Evolutionary conservation across 805 yeast species (phyloP).

Genomic region (Barnettozyma botsteinii): DNA sequence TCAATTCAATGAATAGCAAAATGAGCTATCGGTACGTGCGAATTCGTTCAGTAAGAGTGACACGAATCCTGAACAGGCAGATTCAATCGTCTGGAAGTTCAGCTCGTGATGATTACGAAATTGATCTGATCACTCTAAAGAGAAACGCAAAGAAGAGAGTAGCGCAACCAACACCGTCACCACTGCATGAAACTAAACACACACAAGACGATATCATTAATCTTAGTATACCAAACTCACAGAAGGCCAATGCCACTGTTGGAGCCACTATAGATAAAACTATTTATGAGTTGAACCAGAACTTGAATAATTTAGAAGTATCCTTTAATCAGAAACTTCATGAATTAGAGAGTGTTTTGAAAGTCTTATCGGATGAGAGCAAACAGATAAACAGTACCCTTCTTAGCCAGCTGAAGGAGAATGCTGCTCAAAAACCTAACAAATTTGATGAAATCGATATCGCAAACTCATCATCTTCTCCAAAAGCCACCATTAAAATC

Average conservation of each 20-base stretch:
- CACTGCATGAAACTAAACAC: neutral
- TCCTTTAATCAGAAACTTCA: conserved; percentile 8
- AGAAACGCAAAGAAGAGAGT: conserved; percentile 6
- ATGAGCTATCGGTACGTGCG: too few species aligned
- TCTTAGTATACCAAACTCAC: neutral
- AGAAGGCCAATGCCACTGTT: neutral
- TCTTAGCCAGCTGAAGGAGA: conserved; percentile 3
- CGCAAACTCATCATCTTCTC: neutral
- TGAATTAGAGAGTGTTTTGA: conserved; percentile 9
- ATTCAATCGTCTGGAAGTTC: too few species aligned
- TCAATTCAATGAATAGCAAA: too few species aligned
- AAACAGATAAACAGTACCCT: conserved; percentile 1
- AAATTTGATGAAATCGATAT: neutral
- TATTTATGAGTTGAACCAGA: neutral
- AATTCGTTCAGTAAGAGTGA: too few species aligned
- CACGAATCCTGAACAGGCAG: too few species aligned
- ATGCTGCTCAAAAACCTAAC: conserved; percentile 1
- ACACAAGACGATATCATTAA: conserved; percentile 11
- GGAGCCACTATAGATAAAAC: neutral
- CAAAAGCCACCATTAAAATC: conserved; percentile 1
- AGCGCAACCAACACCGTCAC: neutral
- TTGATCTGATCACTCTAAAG: conserved; percentile 14
- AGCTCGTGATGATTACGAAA: conserved; percentile 11
- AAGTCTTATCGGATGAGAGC: conserved; percentile 8
- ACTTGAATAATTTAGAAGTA: conserved; percentile 4